Evolutionary conservation across 495 filamentous ascomycete genomes (phyloP), one percentile per base, ranked within the genome.

Genomic region (Pseudevernia furfuracea): DNA sequence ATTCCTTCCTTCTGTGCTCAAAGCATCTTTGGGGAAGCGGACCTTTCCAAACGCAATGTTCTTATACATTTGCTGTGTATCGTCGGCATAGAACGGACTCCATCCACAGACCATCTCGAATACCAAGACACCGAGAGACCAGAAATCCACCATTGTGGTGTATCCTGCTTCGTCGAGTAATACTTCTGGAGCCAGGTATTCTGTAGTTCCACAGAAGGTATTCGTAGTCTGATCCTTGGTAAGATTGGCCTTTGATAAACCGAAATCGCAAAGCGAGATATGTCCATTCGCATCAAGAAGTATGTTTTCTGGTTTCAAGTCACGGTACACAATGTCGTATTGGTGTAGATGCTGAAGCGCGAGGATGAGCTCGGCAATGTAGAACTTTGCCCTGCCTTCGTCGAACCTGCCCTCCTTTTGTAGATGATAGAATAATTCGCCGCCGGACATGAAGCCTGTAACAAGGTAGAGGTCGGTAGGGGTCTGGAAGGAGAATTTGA

Each of bases 101-200:
- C 94, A 98, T 4, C 94, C 94, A 71, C 94, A 98, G 75, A 93
- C 97, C 94, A 98, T 98, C 75, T 98, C 94, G 73, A 98, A 98
- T 14, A 98, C 94, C 30, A 98, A 83, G 19, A 98, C 94, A 56
- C 94, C 94, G 48, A 98, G 81, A 9, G 94, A 97, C 94, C 95
- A 98, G 76, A 98, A 98, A 75, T 98, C 94, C 5, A 98, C 94
- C 95, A 98, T 97, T 77, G 97, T 98, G 19, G 94, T 97, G 72
- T 98, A 98, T n/a, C 94, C 94, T 68, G 89, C 86, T 73, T 97
- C 94, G 71, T 98, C 94, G 21, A 97, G 79, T 48, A 98, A 81
- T 3, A 98, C 94, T 71, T 98, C 94, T 0, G 94, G 94, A 2
- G 94, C 94, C 21, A 98, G 82, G 72, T 98, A 99, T 72, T 99